Base-by-base conservation (phyloP, 192 early-diverging fungal genomes). In the Coemansia sp. region DNA sequence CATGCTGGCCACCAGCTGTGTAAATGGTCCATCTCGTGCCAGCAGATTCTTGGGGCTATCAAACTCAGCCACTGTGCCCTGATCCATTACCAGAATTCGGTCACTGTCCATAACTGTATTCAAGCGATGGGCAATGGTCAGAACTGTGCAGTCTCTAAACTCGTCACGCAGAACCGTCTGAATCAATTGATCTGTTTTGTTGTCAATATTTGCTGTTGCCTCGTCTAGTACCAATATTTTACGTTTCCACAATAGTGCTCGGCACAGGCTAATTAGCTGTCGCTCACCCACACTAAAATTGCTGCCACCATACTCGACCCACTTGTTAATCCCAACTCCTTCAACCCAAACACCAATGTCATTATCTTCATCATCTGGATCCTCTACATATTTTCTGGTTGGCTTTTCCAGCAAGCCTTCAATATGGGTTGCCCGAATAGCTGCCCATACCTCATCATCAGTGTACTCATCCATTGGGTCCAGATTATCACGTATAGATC, bases 151-250 rank as follows among this genome's bases (percentile, higher is more conserved):
- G 3, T 64, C 63, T 12, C 20, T 50, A 31, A 71, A 71, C 57
- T 64, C 80, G n/a, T 15, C 54, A 1, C 82, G 80, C 17, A 90
- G 79, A 5, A 87, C 69, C 9, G 79, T 58, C 57, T 90, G 91
- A 40, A 94, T 89, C 59, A 83, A 25, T 21, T 57, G 62, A 61
- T 88, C 87, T 9, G 83, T 84, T 12, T 75, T 67, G 17, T 68
- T 40, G 53, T 86, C 85, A 11, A 86, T 70, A 38, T 81, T 83
- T 47, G 85, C 85, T n/a, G 83, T 84, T 5, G 83, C 91, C 70
- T 93, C 92, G 65, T 93, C 92, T 60, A 93, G 76, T 14, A 93
- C 75, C 57, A 93, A 58, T 42, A 93, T 80, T 26, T 83, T 84
- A 37, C 86, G 82, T 31, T 83, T 85, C 21, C 86, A 70, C 14